Percentiles rank a stretch among this genome's conserved stretches.
Conservation (phyloP, 106 monocot genomes). For the Dendrobium officinale region DNA sequence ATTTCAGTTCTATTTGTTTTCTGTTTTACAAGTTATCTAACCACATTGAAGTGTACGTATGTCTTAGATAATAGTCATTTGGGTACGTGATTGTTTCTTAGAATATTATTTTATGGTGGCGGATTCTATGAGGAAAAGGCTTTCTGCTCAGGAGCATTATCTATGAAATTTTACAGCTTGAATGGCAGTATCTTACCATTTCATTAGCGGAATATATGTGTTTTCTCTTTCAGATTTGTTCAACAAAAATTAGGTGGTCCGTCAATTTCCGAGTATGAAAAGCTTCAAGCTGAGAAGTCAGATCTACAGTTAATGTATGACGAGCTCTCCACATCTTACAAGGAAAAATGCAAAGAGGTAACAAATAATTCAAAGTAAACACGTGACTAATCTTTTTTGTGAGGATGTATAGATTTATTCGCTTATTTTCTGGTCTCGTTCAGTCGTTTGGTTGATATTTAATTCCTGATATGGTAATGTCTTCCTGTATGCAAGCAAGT, state of each 20-base stretch:
- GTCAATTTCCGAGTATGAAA: constrained; percentile 80
- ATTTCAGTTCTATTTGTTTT: background rate
- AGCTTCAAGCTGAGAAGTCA: constrained; percentile 79
- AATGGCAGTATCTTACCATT: background rate
- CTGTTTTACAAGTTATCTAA: background rate
- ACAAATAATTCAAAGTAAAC: background rate
- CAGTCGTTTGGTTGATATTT: background rate
- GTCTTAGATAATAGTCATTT: too few species aligned
- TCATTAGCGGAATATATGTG: background rate
- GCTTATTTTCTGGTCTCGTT: background rate
- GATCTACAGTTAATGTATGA: constrained; percentile 83
- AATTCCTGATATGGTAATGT: background rate
- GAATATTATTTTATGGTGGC: background rate
- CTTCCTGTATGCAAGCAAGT: background rate
- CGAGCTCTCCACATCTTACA: constrained; percentile 53
- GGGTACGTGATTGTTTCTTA: background rate
- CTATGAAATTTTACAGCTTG: background rate
- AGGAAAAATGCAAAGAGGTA: constrained; percentile 68
- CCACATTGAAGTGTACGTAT: background rate
- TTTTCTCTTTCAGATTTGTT: constrained; percentile 48
- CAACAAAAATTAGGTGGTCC: constrained; percentile 84
- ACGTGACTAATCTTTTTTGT: background rate
- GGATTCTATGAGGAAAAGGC: background rate
- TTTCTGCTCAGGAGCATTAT: background rate
- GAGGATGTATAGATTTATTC: background rate